Base-by-base conservation (phyloP, 768 basidiomycete species). In the Russula compacta region DNA sequence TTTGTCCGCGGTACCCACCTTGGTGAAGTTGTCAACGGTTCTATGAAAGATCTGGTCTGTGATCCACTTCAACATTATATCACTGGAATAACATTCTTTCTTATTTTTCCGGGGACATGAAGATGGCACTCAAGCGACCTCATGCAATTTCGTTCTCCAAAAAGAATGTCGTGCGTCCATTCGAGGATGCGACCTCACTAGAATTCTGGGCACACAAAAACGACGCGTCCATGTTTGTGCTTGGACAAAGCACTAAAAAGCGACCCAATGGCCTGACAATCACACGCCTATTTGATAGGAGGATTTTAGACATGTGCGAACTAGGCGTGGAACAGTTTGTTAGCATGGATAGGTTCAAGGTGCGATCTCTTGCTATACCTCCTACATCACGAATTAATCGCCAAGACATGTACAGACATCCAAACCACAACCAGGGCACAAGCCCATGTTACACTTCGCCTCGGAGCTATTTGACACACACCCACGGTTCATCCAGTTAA, bases 101-200 rank as follows among this genome's bases (percentile, higher is more conserved):
- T 48, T 32, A 54, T 44, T 29, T 19, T 12, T 35, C 55, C 9
- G 19, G 29, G 29, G 14, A 21, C 29, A 19, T 17, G 57, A 67
- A 97, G 95, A 94, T 95, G 86, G 85, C 91, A 3, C 81, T 98
- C 63, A 98, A 98, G 73, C 87, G 89, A 59, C 95, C 97, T 0
- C 66, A 95, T 68, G 86, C 86, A 0, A 88, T 98, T 63, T 83
- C 92, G 12, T 99, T 98, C 76, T 89, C 87, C 49, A 97, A 95
- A 73, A 95, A 97, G 74, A 98, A 98, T 71, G 71, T 75, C 29
- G 82, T 98, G 11, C 86, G 87, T 43, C 97, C 97, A 5, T 98
- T 99, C 70, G 95, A 98, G 67, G 80, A 89, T 59, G 70, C 81
- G 21, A 74, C 85, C 1, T 92, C 92, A 1, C 78, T 99, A 36